Evolutionary conservation across 345 rosid genomes (phyloP), one percentile per base, ranked within the genome.

Genomic region (Kandelia obovata): DNA sequence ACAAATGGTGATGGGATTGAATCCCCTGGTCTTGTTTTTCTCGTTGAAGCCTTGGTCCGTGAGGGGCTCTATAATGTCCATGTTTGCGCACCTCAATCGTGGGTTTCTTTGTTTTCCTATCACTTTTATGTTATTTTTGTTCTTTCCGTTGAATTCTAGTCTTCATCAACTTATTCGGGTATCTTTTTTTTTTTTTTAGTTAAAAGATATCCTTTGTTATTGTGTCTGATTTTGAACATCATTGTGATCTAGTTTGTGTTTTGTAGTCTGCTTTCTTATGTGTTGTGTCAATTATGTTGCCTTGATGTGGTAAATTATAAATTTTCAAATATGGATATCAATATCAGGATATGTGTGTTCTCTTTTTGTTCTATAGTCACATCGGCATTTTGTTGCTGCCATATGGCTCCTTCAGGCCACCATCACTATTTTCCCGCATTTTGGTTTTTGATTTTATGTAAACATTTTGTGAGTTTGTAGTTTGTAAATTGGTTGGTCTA

Each of bases 61-160:
- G 74, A 79, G 47, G 56, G 56, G 28, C 72, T 58, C 57, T 79
- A 72, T 52, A 73, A 47, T 53, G 73, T 79, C 47, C 73, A 82
- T 46, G 77, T 76, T 62, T 76, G 80, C 72, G 81, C 81, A 62
- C 83, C 85, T 46, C 85, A 82, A 61, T 73, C 70, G 81, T 82
- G 61, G n/a, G 76, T 76, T 53, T 26, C 25, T 30, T 11, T 17
- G 5, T 19, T 57, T 61, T 13, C 11, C 46, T 34, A 27, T 43
- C 0, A 13, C 49, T 43, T 43, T 0, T 43, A 43, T 43, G 17
- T 13, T 43, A 15, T 43, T 43, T 17, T 35, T 67, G 57, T 56
- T 67, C 19, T 37, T 37, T 56, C 25, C 25, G 30, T 56, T 56
- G 28, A 5, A 21, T 25, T 23, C 28, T 27, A 56, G 30, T 25